Percentiles rank a stretch among this genome's conserved stretches.
Evolutionary conservation across 441 rosid species (phyloP).

Genomic region (Dalechampia spathulata): DNA sequence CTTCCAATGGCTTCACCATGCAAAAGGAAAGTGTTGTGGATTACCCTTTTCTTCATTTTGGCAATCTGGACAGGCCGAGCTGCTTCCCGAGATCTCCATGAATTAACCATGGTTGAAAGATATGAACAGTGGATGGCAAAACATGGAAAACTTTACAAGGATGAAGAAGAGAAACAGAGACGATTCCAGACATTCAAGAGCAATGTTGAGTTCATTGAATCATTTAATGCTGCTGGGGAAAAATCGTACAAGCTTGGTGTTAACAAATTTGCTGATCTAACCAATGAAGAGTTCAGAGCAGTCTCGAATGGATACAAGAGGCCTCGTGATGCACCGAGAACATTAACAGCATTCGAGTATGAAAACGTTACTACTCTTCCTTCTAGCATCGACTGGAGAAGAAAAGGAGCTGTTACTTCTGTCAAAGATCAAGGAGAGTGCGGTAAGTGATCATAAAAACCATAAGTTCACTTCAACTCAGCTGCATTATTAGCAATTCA

Average conservation of each 20-base stretch:
- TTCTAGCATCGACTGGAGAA: constrained; percentile 53
- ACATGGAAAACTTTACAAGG: constrained; percentile 26
- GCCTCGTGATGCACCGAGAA: constrained; percentile 3
- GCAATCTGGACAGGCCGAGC: constrained; percentile 2
- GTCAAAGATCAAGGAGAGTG: constrained; percentile 58
- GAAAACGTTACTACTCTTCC: constrained; percentile 20
- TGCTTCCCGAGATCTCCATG: constrained; percentile 13
- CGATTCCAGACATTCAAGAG: constrained; percentile 48
- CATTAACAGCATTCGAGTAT: constrained; percentile 8
- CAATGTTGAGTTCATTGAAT: constrained; percentile 47
- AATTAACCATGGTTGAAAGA: constrained; percentile 19
- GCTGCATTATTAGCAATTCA: no score
- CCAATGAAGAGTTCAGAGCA: constrained; percentile 54
- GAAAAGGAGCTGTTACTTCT: constrained; percentile 62
- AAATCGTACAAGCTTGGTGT: constrained; percentile 45
- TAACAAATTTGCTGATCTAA: constrained; percentile 67
- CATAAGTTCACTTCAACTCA: no score
- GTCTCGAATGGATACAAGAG: constrained; percentile 25
- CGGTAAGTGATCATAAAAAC: constrained; percentile 27
- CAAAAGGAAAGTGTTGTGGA: not conserved
- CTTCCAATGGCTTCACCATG: constrained; percentile 4
- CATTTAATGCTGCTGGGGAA: constrained; percentile 43
- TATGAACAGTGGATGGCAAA: constrained; percentile 44
- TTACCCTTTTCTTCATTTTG: constrained; percentile 7
- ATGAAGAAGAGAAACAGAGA: constrained; percentile 31